Percentiles rank a stretch among this genome's conserved stretches.
Conservation (phyloP, 2,329 filamentous ascomycete species). For the Cladorrhinum sp. region DNA sequence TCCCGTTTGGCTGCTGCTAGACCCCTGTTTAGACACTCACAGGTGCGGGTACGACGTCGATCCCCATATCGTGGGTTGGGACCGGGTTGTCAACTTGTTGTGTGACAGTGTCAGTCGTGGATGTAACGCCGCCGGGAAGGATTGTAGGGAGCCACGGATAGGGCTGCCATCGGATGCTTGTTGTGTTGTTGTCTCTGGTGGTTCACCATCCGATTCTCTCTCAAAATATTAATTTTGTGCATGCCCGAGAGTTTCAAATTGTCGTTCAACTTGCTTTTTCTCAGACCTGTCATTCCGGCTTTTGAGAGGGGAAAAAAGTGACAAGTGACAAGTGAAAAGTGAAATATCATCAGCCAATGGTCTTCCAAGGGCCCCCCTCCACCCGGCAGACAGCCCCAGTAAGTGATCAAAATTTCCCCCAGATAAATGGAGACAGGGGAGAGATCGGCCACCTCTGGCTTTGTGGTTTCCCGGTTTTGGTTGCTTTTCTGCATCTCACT, state of each 20-base stretch:
- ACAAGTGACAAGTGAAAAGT: too few species aligned
- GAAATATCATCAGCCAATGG: background rate
- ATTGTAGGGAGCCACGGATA: background rate
- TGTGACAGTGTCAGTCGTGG: background rate
- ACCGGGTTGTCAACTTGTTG: background rate
- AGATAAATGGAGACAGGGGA: background rate
- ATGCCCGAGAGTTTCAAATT: background rate
- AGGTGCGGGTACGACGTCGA: conserved; percentile 2
- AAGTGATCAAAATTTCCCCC: background rate
- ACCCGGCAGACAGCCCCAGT: background rate
- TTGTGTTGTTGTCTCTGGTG: too few species aligned
- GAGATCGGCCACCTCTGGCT: background rate
- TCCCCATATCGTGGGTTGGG: conserved; percentile 8
- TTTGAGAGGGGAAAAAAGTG: background rate
- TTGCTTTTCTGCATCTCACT: background rate
- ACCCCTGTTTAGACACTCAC: background rate
- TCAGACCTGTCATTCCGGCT: background rate
- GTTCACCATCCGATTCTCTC: background rate
- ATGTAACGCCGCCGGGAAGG: background rate
- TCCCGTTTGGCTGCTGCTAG: background rate
- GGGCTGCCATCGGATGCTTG: background rate
- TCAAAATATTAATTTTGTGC: background rate
- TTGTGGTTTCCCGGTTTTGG: background rate
- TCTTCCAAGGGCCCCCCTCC: background rate
- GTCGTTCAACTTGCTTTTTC: background rate